These are phyloP conservation scores for Salix viminalis DNA, from an alignment of 345 rosid species.

Conservation along the genomic window DNA sequence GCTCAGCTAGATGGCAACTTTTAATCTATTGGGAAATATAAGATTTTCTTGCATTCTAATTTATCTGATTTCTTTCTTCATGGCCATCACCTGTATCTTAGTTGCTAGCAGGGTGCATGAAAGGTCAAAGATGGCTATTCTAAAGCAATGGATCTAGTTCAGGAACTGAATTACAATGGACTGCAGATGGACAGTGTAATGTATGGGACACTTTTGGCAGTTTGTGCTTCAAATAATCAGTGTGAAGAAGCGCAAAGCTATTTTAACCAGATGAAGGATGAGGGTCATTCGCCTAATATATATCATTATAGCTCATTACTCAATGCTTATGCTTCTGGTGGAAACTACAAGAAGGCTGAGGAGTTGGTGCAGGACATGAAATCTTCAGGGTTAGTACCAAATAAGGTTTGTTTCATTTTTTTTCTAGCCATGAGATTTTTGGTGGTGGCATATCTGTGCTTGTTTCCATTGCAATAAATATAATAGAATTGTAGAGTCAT, in stretches of 20 bases:
- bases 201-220: slow-evolving; percentile 79
- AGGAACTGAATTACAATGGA: slow-evolving; percentile 52
- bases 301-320: slow-evolving; percentile 86
- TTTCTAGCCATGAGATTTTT: slow-evolving; percentile 4
- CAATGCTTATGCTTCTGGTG: slow-evolving; percentile 72
- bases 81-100: slow-evolving; percentile 28
- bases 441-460: neutral
- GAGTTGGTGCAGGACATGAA: slow-evolving; percentile 70
- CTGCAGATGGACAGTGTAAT: slow-evolving; percentile 70
- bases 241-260: slow-evolving; percentile 67
- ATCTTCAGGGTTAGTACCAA: slow-evolving; percentile 71
- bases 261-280: slow-evolving; percentile 72
- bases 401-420: slow-evolving; percentile 60
- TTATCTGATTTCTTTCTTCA: neutral
- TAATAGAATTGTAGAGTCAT: neutral
- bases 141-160: slow-evolving; percentile 66
- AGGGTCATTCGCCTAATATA: slow-evolving; percentile 63
- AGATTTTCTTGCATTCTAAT: neutral
- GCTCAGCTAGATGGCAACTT: no score
- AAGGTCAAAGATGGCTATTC: slow-evolving; percentile 58
- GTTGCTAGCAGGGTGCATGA: slow-evolving; percentile 88
- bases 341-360: slow-evolving; percentile 76
- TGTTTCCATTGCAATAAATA: neutral
- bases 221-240: slow-evolving; percentile 80
- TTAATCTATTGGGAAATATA: neutral